A percentile compares a stretch with the other conserved stretches of the same genome.
Conservation (phyloP, 495 filamentous ascomycete species). For the Copromyces sp. region DNA sequence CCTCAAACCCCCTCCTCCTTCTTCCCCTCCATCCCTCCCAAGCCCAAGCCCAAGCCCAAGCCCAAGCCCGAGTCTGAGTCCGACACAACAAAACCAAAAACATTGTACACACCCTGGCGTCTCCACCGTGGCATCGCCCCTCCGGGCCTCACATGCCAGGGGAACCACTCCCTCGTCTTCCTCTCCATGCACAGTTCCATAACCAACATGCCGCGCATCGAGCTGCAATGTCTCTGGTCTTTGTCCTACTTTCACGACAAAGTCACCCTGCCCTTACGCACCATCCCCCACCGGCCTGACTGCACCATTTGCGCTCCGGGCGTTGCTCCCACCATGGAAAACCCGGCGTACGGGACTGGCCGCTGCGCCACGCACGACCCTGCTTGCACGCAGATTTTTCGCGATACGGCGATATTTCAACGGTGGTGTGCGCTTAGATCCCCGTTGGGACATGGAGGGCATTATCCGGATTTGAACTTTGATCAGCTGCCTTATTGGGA, state of each 20-base stretch:
- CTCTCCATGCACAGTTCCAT: conserved; percentile 52
- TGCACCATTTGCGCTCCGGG: not conserved
- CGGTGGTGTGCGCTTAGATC: conserved; percentile 49
- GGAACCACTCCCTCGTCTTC: conserved; percentile 44
- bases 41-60: too few relatives aligned
- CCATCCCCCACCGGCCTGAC: not conserved
- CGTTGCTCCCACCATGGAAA: too few relatives aligned
- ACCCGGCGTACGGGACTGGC: too few relatives aligned
- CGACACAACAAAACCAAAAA: not conserved
- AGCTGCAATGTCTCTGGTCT: conserved; percentile 20
- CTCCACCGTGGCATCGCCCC: conserved; percentile 63
- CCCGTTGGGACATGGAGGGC: conserved; percentile 44
- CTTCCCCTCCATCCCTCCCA: too few relatives aligned
- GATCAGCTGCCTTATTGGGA: conserved; percentile 60
- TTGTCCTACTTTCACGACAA: conserved; percentile 33
- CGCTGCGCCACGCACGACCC: not conserved
- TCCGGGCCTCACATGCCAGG: conserved; percentile 18
- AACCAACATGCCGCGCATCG: conserved; percentile 29
- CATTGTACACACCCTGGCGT: conserved; percentile 25
- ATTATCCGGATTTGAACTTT: conserved; percentile 54
- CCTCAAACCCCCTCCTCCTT: too few relatives aligned
- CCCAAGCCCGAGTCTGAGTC: not conserved
- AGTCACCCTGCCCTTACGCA: not conserved
- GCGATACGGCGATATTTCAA: conserved; percentile 44
- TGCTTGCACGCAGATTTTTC: not conserved